phyloP scores from a whole-genome alignment of 2,329 filamentous ascomycete species.

The Fusarium buxicola region DNA sequence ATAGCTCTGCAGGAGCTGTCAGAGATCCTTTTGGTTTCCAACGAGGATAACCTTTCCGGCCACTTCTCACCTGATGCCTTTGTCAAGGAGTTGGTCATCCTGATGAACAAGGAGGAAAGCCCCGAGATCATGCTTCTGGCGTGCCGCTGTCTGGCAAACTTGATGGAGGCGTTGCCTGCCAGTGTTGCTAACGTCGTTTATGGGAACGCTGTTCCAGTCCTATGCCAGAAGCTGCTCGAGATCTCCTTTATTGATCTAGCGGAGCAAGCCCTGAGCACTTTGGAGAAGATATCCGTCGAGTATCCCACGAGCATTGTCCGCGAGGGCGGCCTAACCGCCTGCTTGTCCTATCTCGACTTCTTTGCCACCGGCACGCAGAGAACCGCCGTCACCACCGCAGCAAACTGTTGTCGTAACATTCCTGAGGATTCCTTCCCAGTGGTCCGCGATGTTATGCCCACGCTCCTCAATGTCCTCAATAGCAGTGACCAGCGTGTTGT shows the following conservation, averaged over 20 bases:
- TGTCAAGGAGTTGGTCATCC: constrained; percentile 89
- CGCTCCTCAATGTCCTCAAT: constrained; percentile 85
- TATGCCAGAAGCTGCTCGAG: constrained; percentile 94
- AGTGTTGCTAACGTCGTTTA: constrained; percentile 97
- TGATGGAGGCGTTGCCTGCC: constrained; percentile 96
- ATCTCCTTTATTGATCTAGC: constrained; percentile 98
- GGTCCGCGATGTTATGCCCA: constrained; percentile 96
- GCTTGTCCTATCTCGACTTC: constrained; percentile 94
- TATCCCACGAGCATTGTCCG: constrained; percentile 95
- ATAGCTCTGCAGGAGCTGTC: constrained; percentile 94
- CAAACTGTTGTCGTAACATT: constrained; percentile 98
- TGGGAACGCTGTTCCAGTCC: constrained; percentile 91
- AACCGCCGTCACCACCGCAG: constrained; percentile 95
- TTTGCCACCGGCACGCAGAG: constrained; percentile 97
- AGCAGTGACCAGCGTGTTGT: constrained; percentile 97
- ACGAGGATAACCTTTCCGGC: constrained; percentile 94
- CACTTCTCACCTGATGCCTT: constrained; percentile 95
- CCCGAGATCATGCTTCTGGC: constrained; percentile 97
- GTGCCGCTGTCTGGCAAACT: constrained; percentile 92
- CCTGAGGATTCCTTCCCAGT: constrained; percentile 93
- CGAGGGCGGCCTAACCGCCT: constrained; percentile 95
- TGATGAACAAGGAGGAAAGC: constrained; percentile 97
- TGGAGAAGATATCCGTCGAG: constrained; percentile 97
- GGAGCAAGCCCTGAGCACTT: constrained; percentile 94
- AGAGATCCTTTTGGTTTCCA: constrained; percentile 92